Evolutionary conservation across 352 stramenopile species (phyloP).

Genomic region (Globisporangium nodosum): DNA sequence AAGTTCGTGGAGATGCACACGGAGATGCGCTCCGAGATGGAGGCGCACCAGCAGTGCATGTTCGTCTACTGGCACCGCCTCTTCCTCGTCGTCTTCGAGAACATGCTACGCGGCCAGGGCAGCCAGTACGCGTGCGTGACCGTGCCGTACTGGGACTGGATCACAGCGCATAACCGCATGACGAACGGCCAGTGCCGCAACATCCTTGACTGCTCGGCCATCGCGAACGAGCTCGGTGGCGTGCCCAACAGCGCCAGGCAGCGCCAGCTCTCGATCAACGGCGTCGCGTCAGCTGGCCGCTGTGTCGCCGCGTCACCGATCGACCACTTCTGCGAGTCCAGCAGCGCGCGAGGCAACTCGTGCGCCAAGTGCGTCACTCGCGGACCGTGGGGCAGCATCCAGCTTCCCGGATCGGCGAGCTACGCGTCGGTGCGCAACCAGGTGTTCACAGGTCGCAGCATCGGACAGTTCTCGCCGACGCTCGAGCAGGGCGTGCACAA

Average conservation of each 20-base stretch:
- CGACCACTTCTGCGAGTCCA: slow-evolving; percentile 43
- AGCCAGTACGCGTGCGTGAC: slow-evolving; percentile 58
- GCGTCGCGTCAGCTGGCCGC: slow-evolving; percentile 17
- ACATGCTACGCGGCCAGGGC: slow-evolving; percentile 69
- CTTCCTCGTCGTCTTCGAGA: slow-evolving; percentile 67
- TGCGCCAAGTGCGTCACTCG: slow-evolving; percentile 30
- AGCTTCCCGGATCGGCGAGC: slow-evolving; percentile 15
- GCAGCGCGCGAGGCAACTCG: slow-evolving; percentile 19
- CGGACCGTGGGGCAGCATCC: slow-evolving; percentile 14
- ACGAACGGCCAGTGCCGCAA: slow-evolving; percentile 30
- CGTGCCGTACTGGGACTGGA: slow-evolving; percentile 77
- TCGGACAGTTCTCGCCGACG: slow-evolving; percentile 48
- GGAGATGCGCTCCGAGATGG: slow-evolving; percentile 42
- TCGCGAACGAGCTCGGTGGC: slow-evolving; percentile 32
- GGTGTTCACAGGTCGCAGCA: slow-evolving; percentile 39
- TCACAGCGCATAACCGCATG: slow-evolving; percentile 38
- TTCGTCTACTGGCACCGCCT: slow-evolving; percentile 81
- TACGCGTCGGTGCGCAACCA: slow-evolving; percentile 42
- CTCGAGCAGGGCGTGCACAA: slow-evolving; percentile 22
- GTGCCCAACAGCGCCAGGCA: slow-evolving; percentile 6
- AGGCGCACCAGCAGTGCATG: slow-evolving; percentile 62
- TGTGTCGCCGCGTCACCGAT: slow-evolving; percentile 27
- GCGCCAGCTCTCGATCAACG: slow-evolving; percentile 28
- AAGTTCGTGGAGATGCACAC: slow-evolving; percentile 65
- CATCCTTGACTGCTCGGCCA: slow-evolving; percentile 36